Evolutionary conservation across 345 rosid species (phyloP), one percentile per base, ranked within the genome.

Genomic region (Luvunga scandens): DNA sequence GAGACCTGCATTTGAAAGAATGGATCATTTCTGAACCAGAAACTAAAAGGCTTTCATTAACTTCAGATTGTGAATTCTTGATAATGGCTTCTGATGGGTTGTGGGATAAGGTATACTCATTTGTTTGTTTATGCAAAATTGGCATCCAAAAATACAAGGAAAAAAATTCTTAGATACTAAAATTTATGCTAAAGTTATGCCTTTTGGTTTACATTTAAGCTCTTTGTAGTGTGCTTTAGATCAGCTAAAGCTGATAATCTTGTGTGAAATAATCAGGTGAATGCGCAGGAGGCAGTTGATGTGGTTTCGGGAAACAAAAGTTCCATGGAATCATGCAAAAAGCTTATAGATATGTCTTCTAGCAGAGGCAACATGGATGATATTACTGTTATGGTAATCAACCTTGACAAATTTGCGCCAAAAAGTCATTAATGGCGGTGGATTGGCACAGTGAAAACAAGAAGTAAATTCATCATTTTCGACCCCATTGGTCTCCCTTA

Each of bases 1-100:
- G 92, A n/a, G 92, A 89, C 80, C 19, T 64, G 33, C 86, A 89
- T 79, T 59, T 84, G 77, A 89, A 89, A 79, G 75, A 89, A 27
- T 89, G 87, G 89, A 70, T 89, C 9, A 87, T 89, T 69, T 87
- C 90, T 14, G 89, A 87, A n/a, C 92, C 92, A 3, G 90, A 89
- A 28, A 85, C 80, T 34, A 80, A 33, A 68, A 80, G 8, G 16
- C 25, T 83, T 61, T 79, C 25, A 10, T 59, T 89, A 22, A 86
- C 83, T 21, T 70, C 85, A 7, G 90, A 86, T 61, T 84, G 84
- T 31, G 60, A 87, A 66, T 85, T 89, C 82, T 63, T 89, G 83
- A 79, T 89, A 3, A 38, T 89, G 75, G 92, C 90, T 31, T 85
- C 92, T n/a, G 92, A 89, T 79, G 92, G 92, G 34, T 64, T 89